Conservation (phyloP, 2,329 filamentous ascomycete genomes). For the Aureobasidium subglaciale region DNA sequence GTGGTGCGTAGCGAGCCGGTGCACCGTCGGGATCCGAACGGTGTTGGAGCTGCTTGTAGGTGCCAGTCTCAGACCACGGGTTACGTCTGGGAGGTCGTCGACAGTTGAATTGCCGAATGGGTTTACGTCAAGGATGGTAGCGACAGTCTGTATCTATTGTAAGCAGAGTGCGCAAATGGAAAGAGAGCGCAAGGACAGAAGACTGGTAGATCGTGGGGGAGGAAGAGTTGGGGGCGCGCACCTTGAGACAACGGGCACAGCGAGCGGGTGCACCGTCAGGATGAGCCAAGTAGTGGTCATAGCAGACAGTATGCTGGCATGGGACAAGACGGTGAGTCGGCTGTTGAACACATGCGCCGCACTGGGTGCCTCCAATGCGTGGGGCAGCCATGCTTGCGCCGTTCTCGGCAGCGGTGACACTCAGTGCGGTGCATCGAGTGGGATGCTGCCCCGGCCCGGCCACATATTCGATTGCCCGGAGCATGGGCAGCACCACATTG, state of each 20-base stretch:
- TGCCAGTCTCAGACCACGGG: not conserved
- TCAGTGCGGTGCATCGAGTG: too few species aligned
- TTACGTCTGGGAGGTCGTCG: not conserved
- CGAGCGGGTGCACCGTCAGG: not conserved
- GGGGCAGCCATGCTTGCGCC: not conserved
- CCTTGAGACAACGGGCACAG: conserved; percentile 11
- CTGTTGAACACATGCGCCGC: not conserved
- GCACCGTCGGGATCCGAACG: too few species aligned
- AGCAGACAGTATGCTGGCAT: conserved; percentile 16
- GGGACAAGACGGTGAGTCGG: conserved; percentile 11
- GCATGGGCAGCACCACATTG: not conserved
- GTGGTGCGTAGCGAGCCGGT: too few species aligned
- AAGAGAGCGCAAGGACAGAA: not conserved
- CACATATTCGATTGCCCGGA: not conserved
- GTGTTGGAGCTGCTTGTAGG: not conserved
- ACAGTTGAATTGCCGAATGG: not conserved
- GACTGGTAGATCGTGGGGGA: not conserved
- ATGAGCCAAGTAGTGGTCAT: conserved; percentile 11
- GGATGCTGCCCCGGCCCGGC: not conserved
- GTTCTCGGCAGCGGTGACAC: not conserved
- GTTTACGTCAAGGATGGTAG: not conserved
- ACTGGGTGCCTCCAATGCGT: conserved; percentile 10
- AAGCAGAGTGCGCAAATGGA: not conserved
- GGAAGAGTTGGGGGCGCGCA: too few species aligned
- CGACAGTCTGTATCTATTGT: not conserved